Percentiles rank a stretch among this genome's conserved stretches.
phyloP scores from a whole-genome alignment of 495 filamentous ascomycete species.

The Penicillium psychrofluorescens region DNA sequence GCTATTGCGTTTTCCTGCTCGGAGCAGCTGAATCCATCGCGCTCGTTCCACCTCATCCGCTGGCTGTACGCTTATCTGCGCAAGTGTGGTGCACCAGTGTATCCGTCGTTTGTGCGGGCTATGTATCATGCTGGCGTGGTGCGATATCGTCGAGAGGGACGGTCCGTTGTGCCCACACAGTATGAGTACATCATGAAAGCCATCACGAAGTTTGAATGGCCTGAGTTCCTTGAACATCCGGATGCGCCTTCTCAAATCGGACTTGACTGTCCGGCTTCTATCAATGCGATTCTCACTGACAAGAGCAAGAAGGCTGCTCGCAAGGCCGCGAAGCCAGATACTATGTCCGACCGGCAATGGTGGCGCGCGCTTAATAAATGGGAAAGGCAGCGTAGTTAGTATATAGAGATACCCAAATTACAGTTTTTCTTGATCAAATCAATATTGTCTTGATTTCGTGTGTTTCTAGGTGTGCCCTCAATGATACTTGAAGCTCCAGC shows the following conservation, averaged over 20 bases:
- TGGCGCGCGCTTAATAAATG: too few relatives aligned
- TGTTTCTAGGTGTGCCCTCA: background rate
- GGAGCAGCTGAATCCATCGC: conserved; percentile 21
- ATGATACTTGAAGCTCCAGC: background rate
- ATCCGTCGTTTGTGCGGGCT: conserved; percentile 31
- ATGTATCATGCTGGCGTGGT: conserved; percentile 42
- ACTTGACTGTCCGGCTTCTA: too few relatives aligned
- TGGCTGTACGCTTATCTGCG: conserved; percentile 34
- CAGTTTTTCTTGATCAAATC: background rate
- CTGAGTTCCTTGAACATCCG: conserved; percentile 23
- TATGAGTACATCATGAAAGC: conserved; percentile 31
- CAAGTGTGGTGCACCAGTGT: conserved; percentile 30
- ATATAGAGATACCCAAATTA: conserved; percentile 1
- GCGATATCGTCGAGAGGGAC: conserved; percentile 26
- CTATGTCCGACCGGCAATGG: too few relatives aligned
- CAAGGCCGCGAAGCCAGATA: too few relatives aligned
- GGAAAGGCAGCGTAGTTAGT: background rate
- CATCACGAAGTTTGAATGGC: conserved; percentile 26
- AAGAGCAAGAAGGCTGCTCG: too few relatives aligned
- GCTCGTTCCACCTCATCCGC: conserved; percentile 30
- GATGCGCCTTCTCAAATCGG: conserved; percentile 3
- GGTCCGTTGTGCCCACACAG: conserved; percentile 16
- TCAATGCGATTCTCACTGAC: too few relatives aligned
- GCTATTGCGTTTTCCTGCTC: conserved; percentile 29
- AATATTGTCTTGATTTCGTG: background rate